phyloP scores from a whole-genome alignment of 208 protist genomes.

The Trypanosoma cruzi region DNA sequence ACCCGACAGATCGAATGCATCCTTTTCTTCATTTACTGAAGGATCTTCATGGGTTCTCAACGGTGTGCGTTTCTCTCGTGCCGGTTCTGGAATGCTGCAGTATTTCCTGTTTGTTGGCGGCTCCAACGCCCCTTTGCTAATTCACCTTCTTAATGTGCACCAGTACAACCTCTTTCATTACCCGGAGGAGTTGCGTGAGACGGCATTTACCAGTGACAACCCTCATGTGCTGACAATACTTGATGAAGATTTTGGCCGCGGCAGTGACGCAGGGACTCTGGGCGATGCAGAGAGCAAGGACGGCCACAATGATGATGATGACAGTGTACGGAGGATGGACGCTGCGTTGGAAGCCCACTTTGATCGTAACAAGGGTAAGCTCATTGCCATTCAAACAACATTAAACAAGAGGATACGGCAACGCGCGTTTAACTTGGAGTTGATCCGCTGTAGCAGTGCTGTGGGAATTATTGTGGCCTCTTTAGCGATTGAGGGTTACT shows the following conservation, averaged over 20 bases:
- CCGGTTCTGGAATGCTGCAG: constrained; percentile 32
- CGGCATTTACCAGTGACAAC: constrained; percentile 10
- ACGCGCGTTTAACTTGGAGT: constrained; percentile 83
- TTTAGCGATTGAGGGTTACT: constrained; percentile 81
- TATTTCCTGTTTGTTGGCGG: constrained; percentile 75
- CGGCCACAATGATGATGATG: not conserved
- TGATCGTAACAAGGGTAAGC: not conserved
- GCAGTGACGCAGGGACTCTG: not conserved
- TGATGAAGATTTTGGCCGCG: constrained; percentile 41
- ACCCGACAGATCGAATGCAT: not conserved
- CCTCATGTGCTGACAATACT: constrained; percentile 41
- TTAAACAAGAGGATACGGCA: constrained; percentile 56
- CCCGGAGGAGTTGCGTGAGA: constrained; percentile 39
- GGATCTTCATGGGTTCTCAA: constrained; percentile 61
- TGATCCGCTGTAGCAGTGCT: constrained; percentile 66
- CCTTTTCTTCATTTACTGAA: not conserved
- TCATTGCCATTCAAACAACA: constrained; percentile 21
- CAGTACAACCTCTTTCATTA: constrained; percentile 81
- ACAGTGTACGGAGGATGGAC: not conserved
- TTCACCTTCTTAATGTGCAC: constrained; percentile 62
- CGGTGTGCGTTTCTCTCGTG: constrained; percentile 58
- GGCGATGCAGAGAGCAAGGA: not conserved
- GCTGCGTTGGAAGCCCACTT: constrained; percentile 13
- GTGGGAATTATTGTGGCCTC: constrained; percentile 90
- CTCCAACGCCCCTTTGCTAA: constrained; percentile 35